A percentile compares a stretch with the other conserved stretches of the same genome.
Evolutionary conservation across 2,329 filamentous ascomycete species (phyloP).

Genomic region (Aurifilum marmelostoma): DNA sequence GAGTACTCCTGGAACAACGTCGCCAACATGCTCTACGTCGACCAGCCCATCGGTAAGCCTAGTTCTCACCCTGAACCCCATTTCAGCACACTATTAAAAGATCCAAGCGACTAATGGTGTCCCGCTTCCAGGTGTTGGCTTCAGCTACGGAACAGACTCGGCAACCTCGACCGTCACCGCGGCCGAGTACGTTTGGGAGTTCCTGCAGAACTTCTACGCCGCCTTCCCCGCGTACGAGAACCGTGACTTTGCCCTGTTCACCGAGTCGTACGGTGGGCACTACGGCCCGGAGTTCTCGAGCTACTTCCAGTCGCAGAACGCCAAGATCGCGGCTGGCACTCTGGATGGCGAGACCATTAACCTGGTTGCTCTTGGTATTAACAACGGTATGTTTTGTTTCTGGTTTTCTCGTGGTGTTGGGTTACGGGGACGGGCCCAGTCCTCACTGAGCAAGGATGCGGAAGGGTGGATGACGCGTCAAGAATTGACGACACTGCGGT

Average conservation of each 20-base stretch:
- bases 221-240: conserved; percentile 66
- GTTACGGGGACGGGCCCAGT: neutral
- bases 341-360: conserved; percentile 48
- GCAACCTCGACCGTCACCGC: conserved; percentile 49
- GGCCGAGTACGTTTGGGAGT: conserved; percentile 56
- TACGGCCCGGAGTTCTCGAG: conserved; percentile 56
- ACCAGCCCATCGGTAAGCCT: conserved; percentile 36
- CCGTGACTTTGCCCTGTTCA: conserved; percentile 58
- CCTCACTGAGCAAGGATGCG: too few relatives aligned
- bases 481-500: neutral
- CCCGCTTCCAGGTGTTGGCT: conserved; percentile 35
- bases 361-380: conserved; percentile 50
- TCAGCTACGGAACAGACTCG: conserved; percentile 41
- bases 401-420: neutral
- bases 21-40: conserved; percentile 48
- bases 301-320: conserved; percentile 60
- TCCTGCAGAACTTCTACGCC: conserved; percentile 64
- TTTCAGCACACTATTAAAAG: too few relatives aligned
- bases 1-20: conserved; percentile 47
- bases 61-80: neutral
- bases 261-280: conserved; percentile 61
- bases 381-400: neutral
- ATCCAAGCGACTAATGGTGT: neutral
- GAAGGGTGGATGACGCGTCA: neutral
- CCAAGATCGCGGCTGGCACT: conserved; percentile 48